Base-by-base conservation (phyloP, 768 basidiomycete genomes). In the Tricholoma matsutake region DNA sequence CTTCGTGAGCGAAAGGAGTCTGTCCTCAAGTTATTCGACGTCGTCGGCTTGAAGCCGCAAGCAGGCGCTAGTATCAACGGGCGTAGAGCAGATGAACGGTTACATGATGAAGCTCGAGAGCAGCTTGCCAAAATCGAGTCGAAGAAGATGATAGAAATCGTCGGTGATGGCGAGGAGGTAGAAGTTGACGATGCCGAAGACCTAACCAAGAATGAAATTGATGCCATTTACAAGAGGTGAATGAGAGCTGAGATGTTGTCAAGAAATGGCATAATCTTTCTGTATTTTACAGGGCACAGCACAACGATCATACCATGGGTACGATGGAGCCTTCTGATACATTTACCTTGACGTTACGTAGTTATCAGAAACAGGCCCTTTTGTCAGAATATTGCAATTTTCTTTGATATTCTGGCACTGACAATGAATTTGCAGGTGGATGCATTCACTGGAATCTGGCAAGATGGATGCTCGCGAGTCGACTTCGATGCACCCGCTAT, bases 291-390 rank as follows among this genome's bases (percentile, higher is more conserved):
- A 96, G 95, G 69, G 96, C 96, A 1, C 94, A 95, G 70, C 82
- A 81, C 67, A 83, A 93, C 61, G 96, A 97, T 69, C 82, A 76
- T 25, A 76, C 76, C 13, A 83, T 98, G 79, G 82, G 79, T 18
- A 89, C 88, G 71, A 94, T 92, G 86, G 87, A 95, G 32, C 92
- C 95, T 6, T 78, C 86, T 0, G 78, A 84, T 1, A 84, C 89
- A 0, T 98, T 98, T 71, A 80, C 83, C 0, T 75, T 96, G 35
- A 86, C 79, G 2, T 75, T 96, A 28, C 84, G 93, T 51, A 86
- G 86, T 37, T 98, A 98, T 74, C 96, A 98, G 69, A 96, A 94
- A 69, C 96, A 98, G 73, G 96, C 95, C 0, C 76, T 98, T 51
- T 78, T 78, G 88, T 92, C 57, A 52, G 86, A 72, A 14, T 7